These are phyloP conservation scores for Leccinum fallax DNA, from an alignment of 1,284 basidiomycete genomes.

Conservation along the genomic window DNA sequence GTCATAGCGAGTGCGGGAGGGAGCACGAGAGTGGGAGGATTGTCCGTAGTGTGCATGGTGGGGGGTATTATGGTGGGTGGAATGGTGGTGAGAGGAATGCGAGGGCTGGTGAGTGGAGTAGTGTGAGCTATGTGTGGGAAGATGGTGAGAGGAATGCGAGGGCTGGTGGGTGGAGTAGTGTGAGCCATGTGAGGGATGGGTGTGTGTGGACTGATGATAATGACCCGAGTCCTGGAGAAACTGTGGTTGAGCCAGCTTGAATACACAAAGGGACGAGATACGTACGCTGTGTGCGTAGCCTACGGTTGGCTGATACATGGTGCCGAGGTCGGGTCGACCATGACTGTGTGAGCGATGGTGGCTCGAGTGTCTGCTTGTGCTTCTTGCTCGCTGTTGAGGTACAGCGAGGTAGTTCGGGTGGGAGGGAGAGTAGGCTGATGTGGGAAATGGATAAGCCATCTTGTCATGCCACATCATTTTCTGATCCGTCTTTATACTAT, in stretches of 20 bases:
- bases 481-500: background rate
- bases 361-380: conserved; percentile 16
- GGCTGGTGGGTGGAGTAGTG: background rate
- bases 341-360: conserved; percentile 20
- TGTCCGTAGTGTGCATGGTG: conserved; percentile 11
- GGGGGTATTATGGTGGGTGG: conserved; percentile 8
- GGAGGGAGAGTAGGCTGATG: background rate
- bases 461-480: background rate
- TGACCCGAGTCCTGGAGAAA: conserved; percentile 16
- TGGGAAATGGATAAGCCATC: conserved; percentile 18
- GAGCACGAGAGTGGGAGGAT: conserved; percentile 11
- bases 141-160: conserved; percentile 17
- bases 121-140: background rate
- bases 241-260: background rate
- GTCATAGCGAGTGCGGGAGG: conserved; percentile 4
- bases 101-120: background rate
- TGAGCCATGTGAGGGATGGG: background rate
- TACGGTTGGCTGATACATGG: background rate
- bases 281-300: conserved; percentile 20
- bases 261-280: background rate
- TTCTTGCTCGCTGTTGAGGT: conserved; percentile 10
- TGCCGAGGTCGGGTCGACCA: conserved; percentile 3
- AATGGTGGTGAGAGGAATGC: conserved; percentile 17
- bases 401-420: conserved; percentile 11
- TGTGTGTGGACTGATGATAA: conserved; percentile 5